These are phyloP conservation scores for Boletus tylopilopsis DNA, from an alignment of 768 basidiomycete genomes.

Conservation along the genomic window DNA sequence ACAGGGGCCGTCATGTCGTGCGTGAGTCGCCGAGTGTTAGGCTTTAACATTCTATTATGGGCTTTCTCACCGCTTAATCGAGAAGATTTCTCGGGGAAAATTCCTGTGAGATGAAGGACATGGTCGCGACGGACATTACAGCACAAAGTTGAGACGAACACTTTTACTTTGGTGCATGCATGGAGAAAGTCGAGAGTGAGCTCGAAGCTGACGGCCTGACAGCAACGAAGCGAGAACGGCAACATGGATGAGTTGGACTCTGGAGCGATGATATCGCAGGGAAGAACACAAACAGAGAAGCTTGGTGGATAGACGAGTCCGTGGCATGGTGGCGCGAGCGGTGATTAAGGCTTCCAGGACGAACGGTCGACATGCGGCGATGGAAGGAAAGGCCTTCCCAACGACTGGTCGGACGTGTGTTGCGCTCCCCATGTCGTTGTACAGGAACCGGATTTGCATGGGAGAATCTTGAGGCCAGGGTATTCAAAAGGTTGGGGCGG, in stretches of 20 bases:
- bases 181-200: constrained; percentile 2
- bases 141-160: background rate
- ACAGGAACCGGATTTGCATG: constrained; percentile 24
- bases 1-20: background rate
- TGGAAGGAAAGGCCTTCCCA: constrained; percentile 19
- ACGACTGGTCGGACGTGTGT: constrained; percentile 3
- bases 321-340: constrained; percentile 26
- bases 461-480: constrained; percentile 18
- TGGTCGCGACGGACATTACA: background rate
- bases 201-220: constrained; percentile 12
- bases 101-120: background rate
- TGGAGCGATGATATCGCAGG: constrained; percentile 28
- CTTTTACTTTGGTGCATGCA: background rate
- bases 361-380: constrained; percentile 23
- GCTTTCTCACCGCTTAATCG: constrained; percentile 20
- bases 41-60: constrained; percentile 12
- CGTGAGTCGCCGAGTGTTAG: constrained; percentile 11
- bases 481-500: constrained; percentile 5
- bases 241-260: constrained; percentile 9
- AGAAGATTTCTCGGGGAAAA: constrained; percentile 4
- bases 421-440: constrained; percentile 5
- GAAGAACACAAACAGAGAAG: constrained; percentile 24
- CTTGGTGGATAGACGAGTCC: constrained; percentile 14
- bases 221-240: constrained; percentile 13
- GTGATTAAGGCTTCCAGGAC: constrained; percentile 30